Base-by-base conservation (phyloP, 2,329 filamentous ascomycete genomes). In the Ascomycota sp. region DNA sequence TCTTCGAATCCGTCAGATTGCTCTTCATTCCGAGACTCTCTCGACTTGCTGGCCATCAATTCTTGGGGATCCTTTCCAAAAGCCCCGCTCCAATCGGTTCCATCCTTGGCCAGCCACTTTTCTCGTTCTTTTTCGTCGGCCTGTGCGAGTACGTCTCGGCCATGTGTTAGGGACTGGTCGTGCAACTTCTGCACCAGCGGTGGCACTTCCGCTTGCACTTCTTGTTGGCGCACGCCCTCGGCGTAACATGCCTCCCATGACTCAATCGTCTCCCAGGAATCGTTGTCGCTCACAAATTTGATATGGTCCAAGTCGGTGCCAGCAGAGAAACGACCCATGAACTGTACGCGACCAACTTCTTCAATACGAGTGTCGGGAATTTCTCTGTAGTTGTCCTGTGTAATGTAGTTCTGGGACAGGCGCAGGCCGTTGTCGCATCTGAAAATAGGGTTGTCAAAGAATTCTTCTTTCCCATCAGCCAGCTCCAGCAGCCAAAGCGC, bases 361-460 rank as follows among this genome's bases (percentile, higher is more conserved):
- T 79, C 64, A 9, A 92, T 62, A 31, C 82, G 66, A 2, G 92
- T 62, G 31, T 83, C 79, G 0, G 80, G 76, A 9, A 81, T 65
- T 2, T 66, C 56, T 8, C 61, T 55, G 49, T 68, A 73, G 47
- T 89, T 92, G 12, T 74, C 63, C 38, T 83, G 72, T 0, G 81
- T 92, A 45, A 93, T 77, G 52, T 86, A 93, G 49, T 92, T 95
- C 48, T 95, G 86, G 0, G 78, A 80, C 9, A 95, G 61, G 5
- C 86, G 72, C 39, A 68, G 60, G 0, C 74, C 64, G 37, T 79
- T 77, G 43, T 77, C 65, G 21, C 83, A 92, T 33, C 67, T 74
- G 78, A 83, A 95, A 37, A 98, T 76, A 0, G 86, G 89, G n/a
- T 95, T 64, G 41, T 89, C 77, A 44, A 93, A 75, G 10, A 76